phyloP scores from a whole-genome alignment of 192 early-diverging fungal species.

The Mortierella alpina region DNA sequence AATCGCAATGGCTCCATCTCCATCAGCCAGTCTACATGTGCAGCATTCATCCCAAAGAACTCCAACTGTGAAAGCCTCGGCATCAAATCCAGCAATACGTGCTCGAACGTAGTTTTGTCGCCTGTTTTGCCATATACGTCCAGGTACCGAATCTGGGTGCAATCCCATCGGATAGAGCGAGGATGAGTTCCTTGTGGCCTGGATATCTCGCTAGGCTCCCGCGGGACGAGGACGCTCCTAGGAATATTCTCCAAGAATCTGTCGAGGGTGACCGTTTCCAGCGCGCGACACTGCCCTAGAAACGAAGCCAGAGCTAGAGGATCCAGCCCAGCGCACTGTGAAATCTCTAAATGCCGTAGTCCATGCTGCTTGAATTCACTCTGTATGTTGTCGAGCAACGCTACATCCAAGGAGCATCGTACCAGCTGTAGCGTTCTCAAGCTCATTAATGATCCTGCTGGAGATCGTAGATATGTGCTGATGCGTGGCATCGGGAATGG shows the following conservation, averaged over 20 bases:
- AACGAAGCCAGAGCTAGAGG: conserved; percentile 10
- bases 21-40: conserved; percentile 24
- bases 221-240: no score
- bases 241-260: background rate
- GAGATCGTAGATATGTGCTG: background rate
- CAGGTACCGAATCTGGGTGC: conserved; percentile 13
- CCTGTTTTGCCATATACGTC: conserved; percentile 17
- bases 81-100: conserved; percentile 18
- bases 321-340: background rate
- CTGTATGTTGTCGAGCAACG: background rate
- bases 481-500: background rate
- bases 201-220: no score
- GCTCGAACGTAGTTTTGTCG: conserved; percentile 1
- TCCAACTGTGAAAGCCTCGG: conserved; percentile 12
- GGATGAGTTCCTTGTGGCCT: background rate
- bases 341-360: conserved; percentile 10
- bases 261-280: conserved; percentile 15
- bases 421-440: background rate
- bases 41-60: conserved; percentile 9
- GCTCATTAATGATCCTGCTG: background rate
- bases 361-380: background rate
- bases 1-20: conserved; percentile 8
- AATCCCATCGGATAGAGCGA: conserved; percentile 18
- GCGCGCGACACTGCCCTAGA: conserved; percentile 13
- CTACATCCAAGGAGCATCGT: background rate